Base-by-base conservation (phyloP, 2,329 filamentous ascomycete species). In the Calcarisporium arbuscula region DNA sequence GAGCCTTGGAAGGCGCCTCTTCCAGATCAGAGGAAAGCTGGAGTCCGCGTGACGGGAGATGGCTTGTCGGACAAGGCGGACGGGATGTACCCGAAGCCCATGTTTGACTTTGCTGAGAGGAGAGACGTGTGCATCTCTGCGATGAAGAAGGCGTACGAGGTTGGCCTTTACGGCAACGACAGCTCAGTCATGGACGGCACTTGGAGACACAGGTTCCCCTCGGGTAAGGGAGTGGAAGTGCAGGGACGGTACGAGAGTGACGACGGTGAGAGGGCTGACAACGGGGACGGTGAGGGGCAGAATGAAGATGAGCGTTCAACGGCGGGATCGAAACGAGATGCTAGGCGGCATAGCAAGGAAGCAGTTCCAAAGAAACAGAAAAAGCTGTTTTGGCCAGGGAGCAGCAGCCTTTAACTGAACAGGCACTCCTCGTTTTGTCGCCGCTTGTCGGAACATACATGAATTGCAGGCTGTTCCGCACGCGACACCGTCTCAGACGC, bases 1-100 rank as follows among this genome's bases (percentile, higher is more conserved):
- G 83, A 89, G 63, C 84, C 84, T 6, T 85, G 82, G 78, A 86
- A 81, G 51, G 81, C 82, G 27, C 77, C 78, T 3, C 67, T 80
- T 25, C 59, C 58, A 15, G 82, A 86, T 37, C 78, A 85, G 61
- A 82, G 75, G 53, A 77, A 70, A 48, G 84, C 82, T 37, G 74
- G 77, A 0, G 80, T 84, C 33, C 52, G 73, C 14, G 61, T 85
- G 34, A 71, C 64, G 29, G 77, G 74, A 0, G 67, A 79, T 42
- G 70, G 69, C 3, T 52, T 66, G 19, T 52, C 49, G 6, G 58
- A 59, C 15, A 46, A 54, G 21, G 59, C 66, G 4, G 60, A 66
- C 17, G 67, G 64, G 1, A 59, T 68, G 1, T 89, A 88, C 53
- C 82, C 82, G 2, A 80, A 80, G 51, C 81, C 82, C 2, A 87